These are phyloP conservation scores for Croton laevigatus DNA, from an alignment of 441 rosid genomes.

Conservation along the genomic window DNA sequence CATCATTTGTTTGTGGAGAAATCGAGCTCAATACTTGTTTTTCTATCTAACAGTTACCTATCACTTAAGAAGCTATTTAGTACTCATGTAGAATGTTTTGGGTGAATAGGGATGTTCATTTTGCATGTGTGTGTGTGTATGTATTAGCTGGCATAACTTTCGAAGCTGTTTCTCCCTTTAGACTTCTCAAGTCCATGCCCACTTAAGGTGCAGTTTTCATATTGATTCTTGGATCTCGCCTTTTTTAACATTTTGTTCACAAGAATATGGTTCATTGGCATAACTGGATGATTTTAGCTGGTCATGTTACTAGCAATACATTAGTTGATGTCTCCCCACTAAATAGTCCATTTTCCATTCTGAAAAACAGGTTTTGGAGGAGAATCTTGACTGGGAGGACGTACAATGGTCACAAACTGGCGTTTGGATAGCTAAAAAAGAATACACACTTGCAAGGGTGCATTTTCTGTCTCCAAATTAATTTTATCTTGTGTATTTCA, in stretches of 20 bases:
- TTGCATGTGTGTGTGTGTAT: not conserved
- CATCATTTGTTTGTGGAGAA: slow-evolving; percentile 5
- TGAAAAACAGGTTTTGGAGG: slow-evolving; percentile 73
- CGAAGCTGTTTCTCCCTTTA: not conserved
- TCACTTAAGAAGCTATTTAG: not conserved
- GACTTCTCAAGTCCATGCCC: not conserved
- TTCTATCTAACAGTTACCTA: not conserved
- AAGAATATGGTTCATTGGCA: not conserved
- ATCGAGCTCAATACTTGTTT: not conserved
- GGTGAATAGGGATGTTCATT: not conserved
- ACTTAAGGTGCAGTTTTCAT: not conserved
- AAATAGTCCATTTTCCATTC: too few species aligned
- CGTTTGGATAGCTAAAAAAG: slow-evolving; percentile 94
- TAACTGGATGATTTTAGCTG: too few species aligned
- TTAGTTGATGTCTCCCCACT: not conserved
- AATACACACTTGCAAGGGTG: slow-evolving; percentile 81
- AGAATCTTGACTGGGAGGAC: slow-evolving; percentile 96
- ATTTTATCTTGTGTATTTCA: slow-evolving; percentile 1
- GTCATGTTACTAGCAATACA: not conserved
- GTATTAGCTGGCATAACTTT: not conserved
- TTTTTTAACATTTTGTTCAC: not conserved
- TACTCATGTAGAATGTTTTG: not conserved
- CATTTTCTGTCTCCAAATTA: slow-evolving; percentile 78
- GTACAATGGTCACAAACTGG: slow-evolving; percentile 99
- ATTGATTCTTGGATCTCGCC: not conserved